Evolutionary conservation across 805 yeast genomes (phyloP).

Genomic region (Candida dajiaensis): DNA sequence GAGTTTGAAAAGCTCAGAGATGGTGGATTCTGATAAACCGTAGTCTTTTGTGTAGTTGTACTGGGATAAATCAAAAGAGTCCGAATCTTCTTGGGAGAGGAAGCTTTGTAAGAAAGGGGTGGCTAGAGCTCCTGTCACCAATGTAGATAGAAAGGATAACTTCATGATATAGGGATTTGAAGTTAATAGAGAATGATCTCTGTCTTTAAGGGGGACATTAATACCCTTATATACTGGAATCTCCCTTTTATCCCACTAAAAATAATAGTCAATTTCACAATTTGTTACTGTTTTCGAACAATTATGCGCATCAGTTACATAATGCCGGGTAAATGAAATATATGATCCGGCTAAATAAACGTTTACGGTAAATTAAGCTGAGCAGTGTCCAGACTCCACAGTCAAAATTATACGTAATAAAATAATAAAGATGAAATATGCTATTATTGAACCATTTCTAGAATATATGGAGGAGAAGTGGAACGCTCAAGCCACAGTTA

Average conservation of each 20-base stretch:
- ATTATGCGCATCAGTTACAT: too few relatives aligned
- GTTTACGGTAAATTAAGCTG: neutral
- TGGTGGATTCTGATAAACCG: neutral
- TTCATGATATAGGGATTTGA: neutral
- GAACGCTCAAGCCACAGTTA: neutral
- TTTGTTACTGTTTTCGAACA: neutral
- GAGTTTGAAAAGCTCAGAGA: slow-evolving; percentile 6
- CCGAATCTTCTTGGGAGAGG: neutral
- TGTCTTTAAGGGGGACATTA: too few relatives aligned
- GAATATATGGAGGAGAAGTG: neutral
- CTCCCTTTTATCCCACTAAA: neutral
- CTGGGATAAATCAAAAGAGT: neutral
- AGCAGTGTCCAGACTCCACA: too few relatives aligned
- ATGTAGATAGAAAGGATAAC: neutral
- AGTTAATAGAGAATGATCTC: too few relatives aligned
- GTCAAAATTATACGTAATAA: too few relatives aligned
- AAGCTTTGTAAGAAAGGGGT: neutral
- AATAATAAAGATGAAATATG: too few relatives aligned
- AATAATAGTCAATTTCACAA: neutral
- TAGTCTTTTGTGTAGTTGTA: neutral
- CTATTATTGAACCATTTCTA: too few relatives aligned
- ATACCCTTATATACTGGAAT: too few relatives aligned
- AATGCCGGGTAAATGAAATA: neutral
- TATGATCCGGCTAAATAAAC: neutral
- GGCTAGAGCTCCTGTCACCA: neutral